A percentile compares a stretch with the other conserved stretches of the same genome.
These are phyloP conservation scores for Vitis hybrid DNA, from an alignment of 177 flowering plant species.

Conservation along the genomic window DNA sequence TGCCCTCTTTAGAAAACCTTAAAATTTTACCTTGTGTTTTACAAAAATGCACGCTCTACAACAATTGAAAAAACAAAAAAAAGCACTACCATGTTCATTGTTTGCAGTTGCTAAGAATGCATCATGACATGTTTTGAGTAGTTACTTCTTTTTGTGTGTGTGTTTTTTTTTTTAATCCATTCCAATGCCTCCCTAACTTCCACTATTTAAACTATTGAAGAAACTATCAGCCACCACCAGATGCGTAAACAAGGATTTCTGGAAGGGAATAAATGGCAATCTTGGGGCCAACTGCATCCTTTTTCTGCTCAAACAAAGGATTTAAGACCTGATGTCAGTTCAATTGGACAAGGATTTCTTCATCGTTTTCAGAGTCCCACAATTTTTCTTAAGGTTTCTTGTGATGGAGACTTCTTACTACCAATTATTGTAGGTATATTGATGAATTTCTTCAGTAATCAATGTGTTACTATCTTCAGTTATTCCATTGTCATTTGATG, in stretches of 20 bases:
- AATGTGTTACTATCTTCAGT: background rate
- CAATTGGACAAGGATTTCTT: slow-evolving; percentile 51
- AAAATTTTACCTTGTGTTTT: too few species aligned
- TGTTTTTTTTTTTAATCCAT: background rate
- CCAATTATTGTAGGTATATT: slow-evolving; percentile 71
- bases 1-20: too few species aligned
- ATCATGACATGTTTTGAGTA: background rate
- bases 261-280: slow-evolving; percentile 37
- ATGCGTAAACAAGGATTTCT: slow-evolving; percentile 47
- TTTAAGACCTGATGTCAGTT: slow-evolving; percentile 18
- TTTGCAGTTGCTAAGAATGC: background rate
- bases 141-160: background rate
- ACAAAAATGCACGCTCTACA: too few species aligned
- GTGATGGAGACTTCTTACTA: slow-evolving; percentile 66
- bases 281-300: slow-evolving; percentile 28
- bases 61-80: too few species aligned
- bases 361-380: slow-evolving; percentile 62
- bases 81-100: too few species aligned
- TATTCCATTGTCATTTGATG: slow-evolving; percentile 4
- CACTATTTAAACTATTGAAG: slow-evolving; percentile 38
- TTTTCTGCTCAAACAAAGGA: slow-evolving; percentile 28
- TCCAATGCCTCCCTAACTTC: background rate
- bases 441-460: background rate
- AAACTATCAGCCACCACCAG: slow-evolving; percentile 54
- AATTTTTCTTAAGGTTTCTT: slow-evolving; percentile 72